Percentiles rank a stretch among this genome's conserved stretches.
phyloP scores from a whole-genome alignment of 1,284 basidiomycete species.

The Boletellus deceptivus region DNA sequence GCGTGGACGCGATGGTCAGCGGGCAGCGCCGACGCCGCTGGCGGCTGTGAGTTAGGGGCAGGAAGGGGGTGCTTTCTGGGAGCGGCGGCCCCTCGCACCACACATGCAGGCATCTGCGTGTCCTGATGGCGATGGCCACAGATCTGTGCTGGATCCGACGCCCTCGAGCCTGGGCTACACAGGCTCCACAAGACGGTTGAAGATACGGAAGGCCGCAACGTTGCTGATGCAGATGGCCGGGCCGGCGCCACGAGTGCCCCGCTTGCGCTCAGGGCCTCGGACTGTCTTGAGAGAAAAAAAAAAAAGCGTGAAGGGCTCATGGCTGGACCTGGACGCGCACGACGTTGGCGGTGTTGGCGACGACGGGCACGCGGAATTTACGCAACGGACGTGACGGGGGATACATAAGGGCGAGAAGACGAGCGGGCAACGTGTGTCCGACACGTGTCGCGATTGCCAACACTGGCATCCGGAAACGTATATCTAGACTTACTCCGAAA shows the following conservation, averaged over 20 bases:
- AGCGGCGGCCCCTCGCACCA: constrained; percentile 1
- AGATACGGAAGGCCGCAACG: neutral
- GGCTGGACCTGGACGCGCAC: neutral
- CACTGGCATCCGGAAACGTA: constrained; percentile 31
- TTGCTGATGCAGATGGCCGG: neutral
- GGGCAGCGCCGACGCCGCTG: constrained; percentile 10
- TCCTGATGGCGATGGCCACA: constrained; percentile 11
- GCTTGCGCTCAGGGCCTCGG: constrained; percentile 1
- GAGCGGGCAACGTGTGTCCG: constrained; percentile 32
- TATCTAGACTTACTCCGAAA: constrained; percentile 36
- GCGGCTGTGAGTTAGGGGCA: constrained; percentile 9
- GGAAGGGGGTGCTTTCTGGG: neutral
- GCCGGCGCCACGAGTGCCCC: neutral
- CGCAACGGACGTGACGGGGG: constrained; percentile 22
- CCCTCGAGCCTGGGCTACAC: constrained; percentile 20
- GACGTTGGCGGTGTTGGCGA: constrained; percentile 5
- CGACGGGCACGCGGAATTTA: constrained; percentile 20
- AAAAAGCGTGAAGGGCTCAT: neutral
- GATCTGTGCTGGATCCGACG: neutral
- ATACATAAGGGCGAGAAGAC: constrained; percentile 24
- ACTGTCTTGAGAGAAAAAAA: neutral
- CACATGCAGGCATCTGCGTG: constrained; percentile 24
- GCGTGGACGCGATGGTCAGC: constrained; percentile 10
- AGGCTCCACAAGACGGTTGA: constrained; percentile 8
- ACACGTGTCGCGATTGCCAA: constrained; percentile 39